Conservation (phyloP, 176 grass and related monocot species). For the Carex kokanica region DNA sequence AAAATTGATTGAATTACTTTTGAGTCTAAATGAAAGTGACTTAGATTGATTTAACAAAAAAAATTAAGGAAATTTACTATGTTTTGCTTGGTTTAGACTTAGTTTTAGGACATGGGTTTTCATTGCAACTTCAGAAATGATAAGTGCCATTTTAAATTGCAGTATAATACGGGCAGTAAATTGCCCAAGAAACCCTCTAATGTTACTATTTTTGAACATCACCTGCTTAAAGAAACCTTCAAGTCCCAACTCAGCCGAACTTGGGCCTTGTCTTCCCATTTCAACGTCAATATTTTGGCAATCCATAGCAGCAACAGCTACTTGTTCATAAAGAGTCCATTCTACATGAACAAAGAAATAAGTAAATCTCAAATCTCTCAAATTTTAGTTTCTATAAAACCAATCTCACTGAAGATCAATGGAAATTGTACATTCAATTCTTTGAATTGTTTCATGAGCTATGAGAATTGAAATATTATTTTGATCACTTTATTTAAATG, state of each 20-base stretch:
- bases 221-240: conserved; percentile 87
- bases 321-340: conserved; percentile 98
- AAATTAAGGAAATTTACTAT: not conserved
- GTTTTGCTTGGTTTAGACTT: not conserved
- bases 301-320: conserved; percentile 83
- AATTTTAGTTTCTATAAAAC: not conserved
- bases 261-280: conserved; percentile 66
- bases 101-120: not conserved
- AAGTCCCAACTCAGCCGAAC: conserved; percentile 49
- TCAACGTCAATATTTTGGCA: conserved; percentile 85
- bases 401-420: too few species aligned
- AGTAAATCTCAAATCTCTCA: not conserved
- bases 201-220: conserved; percentile 13
- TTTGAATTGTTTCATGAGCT: not conserved
- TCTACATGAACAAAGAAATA: conserved; percentile 47
- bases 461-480: not conserved
- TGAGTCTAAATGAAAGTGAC: not conserved
- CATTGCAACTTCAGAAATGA: not conserved
- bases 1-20: not conserved
- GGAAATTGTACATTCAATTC: not conserved
- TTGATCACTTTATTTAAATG: too few species aligned
- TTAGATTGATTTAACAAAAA: not conserved
- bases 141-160: not conserved
- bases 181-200: not conserved
- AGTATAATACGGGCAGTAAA: not conserved